Percentiles rank a stretch among this genome's conserved stretches.
phyloP scores from a whole-genome alignment of 345 rosid species.

The Acer yangbiense region DNA sequence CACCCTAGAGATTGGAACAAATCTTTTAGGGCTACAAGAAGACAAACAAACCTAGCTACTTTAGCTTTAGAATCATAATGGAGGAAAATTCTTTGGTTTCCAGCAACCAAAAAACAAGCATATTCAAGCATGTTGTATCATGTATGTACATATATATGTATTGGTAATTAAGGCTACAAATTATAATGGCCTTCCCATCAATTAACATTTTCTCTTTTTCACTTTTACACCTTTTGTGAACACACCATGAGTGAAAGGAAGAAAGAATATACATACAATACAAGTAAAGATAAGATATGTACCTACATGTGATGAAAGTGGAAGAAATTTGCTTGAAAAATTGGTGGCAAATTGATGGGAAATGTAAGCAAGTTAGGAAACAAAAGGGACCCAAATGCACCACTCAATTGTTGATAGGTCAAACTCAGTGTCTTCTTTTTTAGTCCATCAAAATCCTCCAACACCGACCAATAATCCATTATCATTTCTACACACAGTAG shows the following conservation, averaged over 20 bases:
- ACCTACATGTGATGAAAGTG: slow-evolving; percentile 31
- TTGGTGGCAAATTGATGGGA: slow-evolving; percentile 41
- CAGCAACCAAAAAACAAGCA: slow-evolving; percentile 13
- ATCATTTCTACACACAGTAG: slow-evolving; percentile 31
- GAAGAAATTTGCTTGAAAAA: slow-evolving; percentile 31
- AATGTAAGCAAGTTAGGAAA: slow-evolving; percentile 52
- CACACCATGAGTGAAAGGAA: slow-evolving; percentile 25
- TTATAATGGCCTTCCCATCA: slow-evolving; percentile 21
- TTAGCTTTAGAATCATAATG: slow-evolving; percentile 20
- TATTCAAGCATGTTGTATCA: not conserved
- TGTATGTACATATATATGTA: slow-evolving; percentile 10
- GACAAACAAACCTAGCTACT: not conserved
- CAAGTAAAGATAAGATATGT: not conserved
- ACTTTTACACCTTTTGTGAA: slow-evolving; percentile 24
- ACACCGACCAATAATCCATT: slow-evolving; percentile 23
- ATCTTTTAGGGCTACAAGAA: slow-evolving; percentile 5
- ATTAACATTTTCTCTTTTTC: not conserved
- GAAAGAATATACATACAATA: not conserved
- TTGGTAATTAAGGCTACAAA: slow-evolving; percentile 5
- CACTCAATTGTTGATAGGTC: slow-evolving; percentile 61
- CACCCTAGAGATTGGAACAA: not conserved
- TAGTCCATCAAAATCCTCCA: slow-evolving; percentile 37
- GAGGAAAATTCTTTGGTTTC: slow-evolving; percentile 15
- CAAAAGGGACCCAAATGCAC: slow-evolving; percentile 44
- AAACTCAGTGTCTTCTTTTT: slow-evolving; percentile 52